Evolutionary conservation across 2,329 filamentous ascomycete genomes (phyloP).

Genomic region (Penicillium sp.): DNA sequence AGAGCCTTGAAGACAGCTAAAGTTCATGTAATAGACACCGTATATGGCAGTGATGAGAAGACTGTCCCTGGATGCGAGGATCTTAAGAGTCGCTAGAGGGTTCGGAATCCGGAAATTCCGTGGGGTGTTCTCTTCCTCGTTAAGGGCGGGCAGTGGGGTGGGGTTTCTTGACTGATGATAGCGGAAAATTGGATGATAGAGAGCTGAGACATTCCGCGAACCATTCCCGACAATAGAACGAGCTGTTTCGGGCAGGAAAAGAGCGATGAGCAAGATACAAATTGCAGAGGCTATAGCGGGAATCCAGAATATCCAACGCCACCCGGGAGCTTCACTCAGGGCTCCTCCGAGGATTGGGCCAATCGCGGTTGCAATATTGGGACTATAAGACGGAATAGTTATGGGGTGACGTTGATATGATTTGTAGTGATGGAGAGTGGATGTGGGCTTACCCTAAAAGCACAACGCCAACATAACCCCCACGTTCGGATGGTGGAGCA

Average conservation of each 20-base stretch:
- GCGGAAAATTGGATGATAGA: neutral
- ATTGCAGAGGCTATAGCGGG: neutral
- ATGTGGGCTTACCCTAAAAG: neutral
- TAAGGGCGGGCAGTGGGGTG: neutral
- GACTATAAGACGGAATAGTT: neutral
- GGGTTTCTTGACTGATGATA: neutral
- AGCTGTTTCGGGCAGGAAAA: neutral
- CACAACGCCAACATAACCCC: neutral
- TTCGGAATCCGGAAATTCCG: neutral
- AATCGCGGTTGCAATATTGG: neutral
- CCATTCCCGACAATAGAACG: neutral
- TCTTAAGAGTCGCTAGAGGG: neutral
- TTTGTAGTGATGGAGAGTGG: neutral
- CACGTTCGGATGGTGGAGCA: neutral
- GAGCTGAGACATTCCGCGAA: neutral
- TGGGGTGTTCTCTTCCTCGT: neutral
- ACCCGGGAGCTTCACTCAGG: neutral
- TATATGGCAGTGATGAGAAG: slow-evolving; percentile 2
- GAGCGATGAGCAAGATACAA: neutral
- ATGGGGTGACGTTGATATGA: neutral
- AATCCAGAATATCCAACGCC: neutral
- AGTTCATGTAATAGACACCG: slow-evolving; percentile 2
- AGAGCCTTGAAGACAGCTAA: neutral
- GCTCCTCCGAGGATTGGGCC: neutral
- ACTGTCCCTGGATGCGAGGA: neutral